phyloP scores from a whole-genome alignment of 139 green algal species.

The Micractinium sp. region DNA sequence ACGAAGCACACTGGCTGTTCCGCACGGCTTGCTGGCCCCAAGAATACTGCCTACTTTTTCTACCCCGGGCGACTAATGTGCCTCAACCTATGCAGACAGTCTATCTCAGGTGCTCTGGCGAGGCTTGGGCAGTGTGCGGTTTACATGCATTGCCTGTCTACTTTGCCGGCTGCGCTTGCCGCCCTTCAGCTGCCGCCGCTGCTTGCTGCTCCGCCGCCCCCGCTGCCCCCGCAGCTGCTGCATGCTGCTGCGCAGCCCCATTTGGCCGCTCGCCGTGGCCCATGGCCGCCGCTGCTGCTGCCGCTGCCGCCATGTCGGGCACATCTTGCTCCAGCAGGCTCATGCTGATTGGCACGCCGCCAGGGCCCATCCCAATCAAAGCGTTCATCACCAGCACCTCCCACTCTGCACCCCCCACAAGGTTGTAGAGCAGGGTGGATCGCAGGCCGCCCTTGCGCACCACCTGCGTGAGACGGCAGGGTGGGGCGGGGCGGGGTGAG shows the following conservation, averaged over 20 bases:
- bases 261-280: background rate
- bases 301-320: background rate
- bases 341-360: slow-evolving; percentile 1
- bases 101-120: no score
- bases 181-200: background rate
- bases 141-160: no score
- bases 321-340: slow-evolving; percentile 22
- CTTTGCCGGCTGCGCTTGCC: background rate
- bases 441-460: slow-evolving; percentile 25
- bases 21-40: no score
- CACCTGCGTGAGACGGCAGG: background rate
- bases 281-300: background rate
- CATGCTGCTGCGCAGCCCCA: background rate
- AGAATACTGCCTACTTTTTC: no score
- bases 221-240: background rate
- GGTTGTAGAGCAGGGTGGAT: slow-evolving; percentile 37
- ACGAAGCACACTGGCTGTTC: no score
- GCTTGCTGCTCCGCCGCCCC: background rate
- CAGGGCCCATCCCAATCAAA: slow-evolving; percentile 24
- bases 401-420: slow-evolving; percentile 18
- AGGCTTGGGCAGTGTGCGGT: no score
- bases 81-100: no score
- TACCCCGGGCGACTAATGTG: no score
- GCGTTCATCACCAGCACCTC: slow-evolving; percentile 33
- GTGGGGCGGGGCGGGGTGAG: background rate